Percentiles rank a stretch among this genome's conserved stretches.
Conservation (phyloP, 306 rosid genomes). For the cucumber (Cucumis sativus) region Cucumber_9930_V3 NC_026655.2:19800501-19801000, state of each 20-base stretch:
- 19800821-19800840: constrained; percentile 24
- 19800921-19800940: constrained; percentile 51
- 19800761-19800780: constrained; percentile 24
- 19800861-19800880: constrained; percentile 42
- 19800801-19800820: constrained; percentile 20
- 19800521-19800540: constrained; percentile 33
- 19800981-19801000: constrained; percentile 27
- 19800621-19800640: constrained; percentile 27
- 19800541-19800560: constrained; percentile 27
- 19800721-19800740: constrained; percentile 35
- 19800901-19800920: constrained; percentile 76
- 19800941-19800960: constrained; percentile 29
- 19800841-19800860: constrained; percentile 40
- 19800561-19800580: constrained; percentile 32
- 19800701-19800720: constrained; percentile 34
- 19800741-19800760: constrained; percentile 39
- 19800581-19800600: constrained; percentile 31
- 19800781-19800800: constrained; percentile 39
- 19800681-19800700: constrained; percentile 20
- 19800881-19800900: constrained; percentile 32
- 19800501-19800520: constrained; percentile 27
- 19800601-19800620: constrained; percentile 26
- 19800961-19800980: constrained; percentile 3
- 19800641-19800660: constrained; percentile 32
- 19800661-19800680: constrained; percentile 25